Conservation (phyloP, 306 rosid species). For the Cucumis sativus region Cucumber_9930_V3 NC_026660.2:28581001-28581500, state of each 20-base stretch:
- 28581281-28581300: not conserved
- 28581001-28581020: not conserved
- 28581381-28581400: not conserved
- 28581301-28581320: not conserved
- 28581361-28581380: not conserved
- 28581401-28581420: not conserved
- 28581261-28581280: not conserved
- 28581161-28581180: constrained; percentile 50
- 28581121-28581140: constrained; percentile 74
- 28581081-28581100: constrained; percentile 13
- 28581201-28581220: constrained; percentile 1
- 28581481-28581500: constrained; percentile 82
- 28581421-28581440: not conserved
- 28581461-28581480: constrained; percentile 67
- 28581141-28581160: constrained; percentile 56
- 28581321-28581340: not conserved
- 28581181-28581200: constrained; percentile 49
- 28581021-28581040: not conserved
- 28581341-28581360: not conserved
- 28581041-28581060: not conserved
- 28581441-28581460: constrained; percentile 60
- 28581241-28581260: not conserved
- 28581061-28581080: constrained; percentile 8
- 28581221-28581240: not conserved
- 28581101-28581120: constrained; percentile 80